These are phyloP conservation scores for Margaritispora aquatica DNA, from an alignment of 495 filamentous ascomycete genomes.

Conservation along the genomic window DNA sequence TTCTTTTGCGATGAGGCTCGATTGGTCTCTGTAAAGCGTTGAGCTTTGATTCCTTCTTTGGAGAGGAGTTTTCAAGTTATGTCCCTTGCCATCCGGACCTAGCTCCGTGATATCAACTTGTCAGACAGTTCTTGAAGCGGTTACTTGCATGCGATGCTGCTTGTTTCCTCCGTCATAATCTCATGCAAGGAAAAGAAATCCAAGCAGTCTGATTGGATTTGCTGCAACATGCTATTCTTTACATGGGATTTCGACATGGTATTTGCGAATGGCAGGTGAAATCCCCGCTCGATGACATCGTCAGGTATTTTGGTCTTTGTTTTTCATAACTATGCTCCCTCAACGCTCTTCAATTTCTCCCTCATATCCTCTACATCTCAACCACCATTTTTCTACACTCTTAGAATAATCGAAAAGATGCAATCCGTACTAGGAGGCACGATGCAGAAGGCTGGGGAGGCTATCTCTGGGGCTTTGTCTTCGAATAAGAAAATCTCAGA, in stretches of 20 bases:
- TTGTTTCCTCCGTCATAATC: not conserved
- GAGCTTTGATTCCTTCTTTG: not conserved
- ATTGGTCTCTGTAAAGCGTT: not conserved
- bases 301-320: not conserved
- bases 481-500: slow-evolving; percentile 27
- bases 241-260: not conserved
- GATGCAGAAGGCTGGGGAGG: slow-evolving; percentile 10
- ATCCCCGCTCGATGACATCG: not conserved
- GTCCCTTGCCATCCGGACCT: not conserved
- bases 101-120: no score
- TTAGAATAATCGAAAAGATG: slow-evolving; percentile 1
- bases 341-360: not conserved
- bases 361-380: not conserved
- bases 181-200: not conserved
- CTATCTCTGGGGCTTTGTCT: slow-evolving; percentile 9
- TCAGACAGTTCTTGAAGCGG: no score
- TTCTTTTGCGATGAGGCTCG: no score
- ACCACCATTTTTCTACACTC: not conserved
- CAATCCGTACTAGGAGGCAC: slow-evolving; percentile 13
- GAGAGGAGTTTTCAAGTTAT: not conserved
- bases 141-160: not conserved
- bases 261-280: not conserved
- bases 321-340: not conserved
- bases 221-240: no score
- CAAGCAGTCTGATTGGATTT: not conserved